phyloP scores from a whole-genome alignment of 371 early-diverging fungal genomes.

The Polyrhizophydium stewartii region DNA sequence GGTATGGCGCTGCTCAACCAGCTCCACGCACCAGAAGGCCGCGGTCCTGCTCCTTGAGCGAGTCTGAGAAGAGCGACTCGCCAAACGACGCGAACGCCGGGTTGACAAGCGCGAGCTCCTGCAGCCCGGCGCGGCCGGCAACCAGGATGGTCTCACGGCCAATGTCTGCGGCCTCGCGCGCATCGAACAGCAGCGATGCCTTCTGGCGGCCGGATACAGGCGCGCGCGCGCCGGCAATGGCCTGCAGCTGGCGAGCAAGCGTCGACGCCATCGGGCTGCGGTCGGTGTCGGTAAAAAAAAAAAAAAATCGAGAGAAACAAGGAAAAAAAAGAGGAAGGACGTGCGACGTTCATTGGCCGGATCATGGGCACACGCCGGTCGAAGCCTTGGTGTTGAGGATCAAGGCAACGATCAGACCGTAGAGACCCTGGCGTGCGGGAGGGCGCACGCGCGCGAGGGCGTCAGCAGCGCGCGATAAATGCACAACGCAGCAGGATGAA shows the following conservation, averaged over 20 bases:
- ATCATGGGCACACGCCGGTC: slow-evolving; percentile 1
- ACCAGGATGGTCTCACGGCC: slow-evolving; percentile 83
- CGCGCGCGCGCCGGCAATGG: background rate
- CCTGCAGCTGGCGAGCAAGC: slow-evolving; percentile 1
- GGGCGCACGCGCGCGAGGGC: background rate
- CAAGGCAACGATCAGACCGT: slow-evolving; percentile 89
- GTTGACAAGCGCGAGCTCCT: slow-evolving; percentile 61
- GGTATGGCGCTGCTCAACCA: background rate
- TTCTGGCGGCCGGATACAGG: slow-evolving; percentile 19
- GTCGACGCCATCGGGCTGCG: background rate
- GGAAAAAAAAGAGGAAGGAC: no score
- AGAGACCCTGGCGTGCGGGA: slow-evolving; percentile 28
- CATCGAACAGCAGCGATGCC: slow-evolving; percentile 78
- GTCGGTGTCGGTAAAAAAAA: no score
- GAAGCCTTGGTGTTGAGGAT: slow-evolving; percentile 87
- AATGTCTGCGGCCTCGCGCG: slow-evolving; percentile 81
- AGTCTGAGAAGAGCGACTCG: slow-evolving; percentile 74
- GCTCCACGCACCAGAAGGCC: slow-evolving; percentile 41
- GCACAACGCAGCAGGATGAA: background rate
- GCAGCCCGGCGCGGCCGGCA: slow-evolving; percentile 77
- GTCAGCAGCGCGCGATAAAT: background rate
- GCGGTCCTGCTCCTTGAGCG: slow-evolving; percentile 75
- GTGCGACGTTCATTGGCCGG: no score
- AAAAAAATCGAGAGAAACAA: no score
- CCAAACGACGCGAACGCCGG: slow-evolving; percentile 64